A percentile compares a stretch with the other conserved stretches of the same genome.
Evolutionary conservation across 202 grass and related monocot genomes (phyloP).

Genomic region (Musa balbisiana): DNA sequence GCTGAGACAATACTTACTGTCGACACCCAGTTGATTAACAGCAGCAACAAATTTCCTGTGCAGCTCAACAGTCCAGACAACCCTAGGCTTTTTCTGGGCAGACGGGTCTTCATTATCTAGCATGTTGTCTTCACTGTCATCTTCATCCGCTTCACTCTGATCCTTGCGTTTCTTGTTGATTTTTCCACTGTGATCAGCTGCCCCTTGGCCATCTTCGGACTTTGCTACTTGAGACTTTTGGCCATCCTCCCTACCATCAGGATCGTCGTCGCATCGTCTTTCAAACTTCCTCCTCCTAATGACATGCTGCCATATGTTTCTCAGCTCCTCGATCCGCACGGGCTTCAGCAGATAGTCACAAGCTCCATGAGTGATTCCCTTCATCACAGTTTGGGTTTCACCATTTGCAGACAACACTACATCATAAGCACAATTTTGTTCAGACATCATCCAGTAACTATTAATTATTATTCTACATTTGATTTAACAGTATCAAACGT

Average conservation of each 20-base stretch:
- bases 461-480: too few species aligned
- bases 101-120: conserved; percentile 23
- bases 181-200: conserved; percentile 29
- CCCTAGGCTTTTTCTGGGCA: conserved; percentile 35
- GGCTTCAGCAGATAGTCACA: conserved; percentile 65
- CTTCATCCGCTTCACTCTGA: conserved; percentile 17
- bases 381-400: conserved; percentile 36
- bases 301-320: conserved; percentile 58
- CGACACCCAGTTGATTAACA: conserved; percentile 47
- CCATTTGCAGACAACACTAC: conserved; percentile 45
- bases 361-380: conserved; percentile 48
- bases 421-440: background rate
- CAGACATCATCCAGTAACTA: background rate
- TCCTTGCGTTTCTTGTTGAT: conserved; percentile 46
- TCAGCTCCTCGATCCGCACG: conserved; percentile 32
- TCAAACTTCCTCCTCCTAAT: conserved; percentile 22
- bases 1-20: conserved; percentile 37
- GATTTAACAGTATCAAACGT: background rate
- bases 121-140: conserved; percentile 25
- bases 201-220: conserved; percentile 37
- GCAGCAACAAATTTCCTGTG: conserved; percentile 43
- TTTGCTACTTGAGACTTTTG: conserved; percentile 29
- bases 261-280: conserved; percentile 15
- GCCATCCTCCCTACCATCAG: conserved; percentile 14
- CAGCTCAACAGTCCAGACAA: conserved; percentile 40